Evolutionary conservation across 192 early-diverging fungal genomes (phyloP), one percentile per base, ranked within the genome.

Genomic region (Linnemannia schmuckeri): DNA sequence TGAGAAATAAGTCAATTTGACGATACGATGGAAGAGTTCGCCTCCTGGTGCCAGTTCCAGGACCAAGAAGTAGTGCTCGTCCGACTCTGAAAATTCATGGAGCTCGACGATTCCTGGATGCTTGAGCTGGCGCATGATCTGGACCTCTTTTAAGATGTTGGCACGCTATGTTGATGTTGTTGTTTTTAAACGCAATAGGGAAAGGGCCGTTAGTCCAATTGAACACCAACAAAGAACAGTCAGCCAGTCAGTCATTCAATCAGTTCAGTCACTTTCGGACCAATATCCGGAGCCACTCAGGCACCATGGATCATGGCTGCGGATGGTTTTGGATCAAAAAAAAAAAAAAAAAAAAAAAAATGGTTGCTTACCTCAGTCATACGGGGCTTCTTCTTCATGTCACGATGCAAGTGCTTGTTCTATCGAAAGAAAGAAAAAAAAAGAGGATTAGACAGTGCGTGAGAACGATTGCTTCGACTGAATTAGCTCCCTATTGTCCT

Each of bases 1-100:
- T 70, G 94, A 94, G 44, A 96, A 90, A 80, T 95, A 96, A 15
- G 95, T 96, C 61, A 96, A 86, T 77, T 94, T 91, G 71, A 96
- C 94, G 27, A 97, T 93, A 57, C 94, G 92, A 88, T 97, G 94
- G 75, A 96, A 98, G 42, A 98, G 91, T 89, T 98, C 97, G 75
- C 97, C 97, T 74, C 96, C 96, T 41, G 92, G 88, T 66, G 94
- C 94, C 47, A 93, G 91, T 88, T 98, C 97, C 73, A 97, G 91
- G 15, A 96, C 89, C 33, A 97, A 85, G 76, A 94, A 95, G 86
- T 94, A 96, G 83, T 93, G 91, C 73, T 92, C 92, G 47, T 92
- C 89, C 42, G 93, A 94, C 88, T 95, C 96, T 82, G 93, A 91
- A 87, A 96, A 96, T 35, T 94, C 92, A 35, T 94, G 82, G 40